phyloP scores from a whole-genome alignment of 768 basidiomycete genomes.

The Lepiota brunneoincarnata region DNA sequence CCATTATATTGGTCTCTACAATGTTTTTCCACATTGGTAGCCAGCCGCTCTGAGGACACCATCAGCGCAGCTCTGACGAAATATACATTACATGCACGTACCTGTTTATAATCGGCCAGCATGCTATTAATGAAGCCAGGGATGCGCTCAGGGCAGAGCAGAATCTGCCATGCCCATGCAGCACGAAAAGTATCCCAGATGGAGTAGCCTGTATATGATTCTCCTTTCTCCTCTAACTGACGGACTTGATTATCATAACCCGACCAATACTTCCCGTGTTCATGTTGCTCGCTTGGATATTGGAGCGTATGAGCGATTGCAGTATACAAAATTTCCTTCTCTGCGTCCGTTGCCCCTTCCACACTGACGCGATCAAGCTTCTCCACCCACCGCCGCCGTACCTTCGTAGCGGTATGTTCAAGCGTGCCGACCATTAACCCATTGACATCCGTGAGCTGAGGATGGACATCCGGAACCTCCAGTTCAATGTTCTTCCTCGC shows the following conservation, averaged over 20 bases:
- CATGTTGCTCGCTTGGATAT: slow-evolving; percentile 78
- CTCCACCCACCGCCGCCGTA: slow-evolving; percentile 54
- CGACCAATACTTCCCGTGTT: slow-evolving; percentile 69
- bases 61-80: background rate
- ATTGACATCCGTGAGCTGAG: background rate
- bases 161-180: slow-evolving; percentile 74
- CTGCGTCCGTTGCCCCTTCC: slow-evolving; percentile 35
- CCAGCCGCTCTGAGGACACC: slow-evolving; percentile 60
- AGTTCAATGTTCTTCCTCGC: slow-evolving; percentile 49
- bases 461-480: slow-evolving; percentile 22
- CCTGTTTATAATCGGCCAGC: slow-evolving; percentile 75
- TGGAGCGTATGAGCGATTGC: slow-evolving; percentile 62
- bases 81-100: slow-evolving; percentile 22
- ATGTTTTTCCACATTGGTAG: slow-evolving; percentile 92
- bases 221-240: slow-evolving; percentile 34
- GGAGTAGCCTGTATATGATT: slow-evolving; percentile 80
- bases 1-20: slow-evolving; percentile 87
- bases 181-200: slow-evolving; percentile 82
- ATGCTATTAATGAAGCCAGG: slow-evolving; percentile 76
- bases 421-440: slow-evolving; percentile 26
- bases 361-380: slow-evolving; percentile 52
- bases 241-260: slow-evolving; percentile 71
- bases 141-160: slow-evolving; percentile 75
- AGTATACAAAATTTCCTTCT: slow-evolving; percentile 54
- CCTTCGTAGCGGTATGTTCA: slow-evolving; percentile 47